Base-by-base conservation (phyloP, 257 asterid species). In the Asclepias syriaca region DNA sequence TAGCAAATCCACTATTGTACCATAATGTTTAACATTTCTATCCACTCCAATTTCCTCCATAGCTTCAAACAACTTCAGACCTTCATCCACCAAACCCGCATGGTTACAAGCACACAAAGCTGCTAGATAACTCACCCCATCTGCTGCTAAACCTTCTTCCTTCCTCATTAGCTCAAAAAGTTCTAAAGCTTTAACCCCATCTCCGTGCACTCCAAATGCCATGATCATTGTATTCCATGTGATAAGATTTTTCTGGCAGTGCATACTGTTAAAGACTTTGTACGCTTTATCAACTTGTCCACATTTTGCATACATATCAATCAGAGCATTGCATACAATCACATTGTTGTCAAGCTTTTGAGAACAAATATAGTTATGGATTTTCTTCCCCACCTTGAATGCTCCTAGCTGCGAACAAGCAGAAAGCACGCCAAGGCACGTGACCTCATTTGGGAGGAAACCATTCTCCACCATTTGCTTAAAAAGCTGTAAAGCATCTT, bases 151-250 rank as follows among this genome's bases (percentile, higher is more conserved):
- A 68, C 78, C 77, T 9, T 71, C 83, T 49, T 49, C 48, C 53
- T 49, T 43, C 24, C 34, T 56, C 87, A 90, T 85, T 22, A n/a
- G 60, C 9, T 75, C 59, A 15, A 85, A 88, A 34, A 90, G 84
- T 57, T 90, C 82, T 6, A 95, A 65, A 0, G 98, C 98, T 81
- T 83, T 85, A 32, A 22, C 69, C 50, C 98, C 99, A 57, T 92
- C 83, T 0, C 98, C 99, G 39, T 92, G 90, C 87, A 92, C 81
- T 16, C 95, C 98, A 6, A 88, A 84, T 1, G 88, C 98, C 96
- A 92, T 92, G 60, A 95, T 89, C 96, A 95, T 89, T 1, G 99
- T 87, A 73, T 92, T 95, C 99, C 98, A 95, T 3, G 97, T 92
- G 77, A 95, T 81, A 27, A 81, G 27, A 50, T 74, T 85, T 78